Percentiles rank a stretch among this genome's conserved stretches.
phyloP scores from a whole-genome alignment of 139 green algal genomes.

The Gonium pectorale region DNA sequence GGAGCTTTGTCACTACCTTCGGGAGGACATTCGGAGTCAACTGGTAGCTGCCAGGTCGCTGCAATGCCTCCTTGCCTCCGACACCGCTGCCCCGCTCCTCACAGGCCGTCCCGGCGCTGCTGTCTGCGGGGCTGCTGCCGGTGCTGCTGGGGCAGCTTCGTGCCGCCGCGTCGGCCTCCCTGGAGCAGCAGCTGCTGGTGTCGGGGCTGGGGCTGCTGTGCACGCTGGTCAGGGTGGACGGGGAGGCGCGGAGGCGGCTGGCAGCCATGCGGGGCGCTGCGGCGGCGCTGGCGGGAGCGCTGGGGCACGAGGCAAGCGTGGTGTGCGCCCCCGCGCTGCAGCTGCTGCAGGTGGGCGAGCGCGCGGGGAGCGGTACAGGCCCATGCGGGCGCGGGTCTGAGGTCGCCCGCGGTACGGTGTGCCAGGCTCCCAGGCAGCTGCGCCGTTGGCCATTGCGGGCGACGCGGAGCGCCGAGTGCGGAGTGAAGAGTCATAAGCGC shows the following conservation, averaged over 20 bases:
- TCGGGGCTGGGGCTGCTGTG: constrained; percentile 33
- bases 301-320: not conserved
- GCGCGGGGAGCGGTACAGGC: not conserved
- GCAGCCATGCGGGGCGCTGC: constrained; percentile 17
- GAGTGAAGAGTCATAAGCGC: too few species aligned
- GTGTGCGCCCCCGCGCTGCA: constrained; percentile 25
- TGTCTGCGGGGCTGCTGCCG: constrained; percentile 21
- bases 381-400: not conserved
- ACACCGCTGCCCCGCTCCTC: too few species aligned
- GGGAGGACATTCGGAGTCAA: too few species aligned
- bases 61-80: too few species aligned
- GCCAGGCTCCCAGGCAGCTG: too few species aligned
- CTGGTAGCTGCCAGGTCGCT: too few species aligned
- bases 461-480: too few species aligned
- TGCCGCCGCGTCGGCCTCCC: constrained; percentile 5
- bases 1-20: too few species aligned
- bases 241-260: not conserved
- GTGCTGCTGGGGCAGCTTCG: constrained; percentile 38
- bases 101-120: not conserved
- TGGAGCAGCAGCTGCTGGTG: constrained; percentile 47
- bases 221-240: not conserved
- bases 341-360: constrained; percentile 20
- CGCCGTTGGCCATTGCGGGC: too few species aligned
- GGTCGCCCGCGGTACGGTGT: too few species aligned
- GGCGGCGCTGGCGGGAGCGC: constrained; percentile 26